Evolutionary conservation across 164 flowering plant genomes (phyloP).

Genomic region (Malania oleifera): DNA sequence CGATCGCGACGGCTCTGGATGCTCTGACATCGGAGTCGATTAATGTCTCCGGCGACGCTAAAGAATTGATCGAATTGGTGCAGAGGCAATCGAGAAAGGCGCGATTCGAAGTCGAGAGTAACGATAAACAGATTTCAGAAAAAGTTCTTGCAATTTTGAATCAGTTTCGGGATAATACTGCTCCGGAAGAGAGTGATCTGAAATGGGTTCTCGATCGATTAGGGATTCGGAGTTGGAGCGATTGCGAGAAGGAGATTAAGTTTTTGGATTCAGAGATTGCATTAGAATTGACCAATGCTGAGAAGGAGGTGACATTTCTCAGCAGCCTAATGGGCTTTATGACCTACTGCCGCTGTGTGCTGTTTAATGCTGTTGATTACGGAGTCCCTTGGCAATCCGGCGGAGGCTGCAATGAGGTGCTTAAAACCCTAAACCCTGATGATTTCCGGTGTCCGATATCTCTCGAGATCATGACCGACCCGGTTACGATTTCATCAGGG

Average conservation of each 20-base stretch:
- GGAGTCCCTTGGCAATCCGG: neutral
- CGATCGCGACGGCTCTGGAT: constrained; percentile 33
- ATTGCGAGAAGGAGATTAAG: constrained; percentile 36
- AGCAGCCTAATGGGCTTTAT: constrained; percentile 38
- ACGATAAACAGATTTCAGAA: constrained; percentile 18
- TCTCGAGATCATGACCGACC: constrained; percentile 1
- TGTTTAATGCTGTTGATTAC: constrained; percentile 28
- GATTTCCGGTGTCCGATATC: constrained; percentile 1
- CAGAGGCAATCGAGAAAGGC: constrained; percentile 28
- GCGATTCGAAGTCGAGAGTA: constrained; percentile 22
- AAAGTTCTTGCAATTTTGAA: constrained; percentile 19
- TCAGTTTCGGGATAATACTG: constrained; percentile 17
- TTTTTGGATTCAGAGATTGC: constrained; percentile 36
- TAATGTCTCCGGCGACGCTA: constrained; percentile 22
- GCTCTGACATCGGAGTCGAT: constrained; percentile 20
- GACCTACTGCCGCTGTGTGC: constrained; percentile 37
- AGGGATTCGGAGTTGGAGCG: constrained; percentile 39
- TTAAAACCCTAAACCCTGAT: neutral
- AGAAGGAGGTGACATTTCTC: constrained; percentile 12
- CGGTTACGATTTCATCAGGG: neutral
- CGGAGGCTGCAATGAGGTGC: neutral
- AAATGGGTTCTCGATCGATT: constrained; percentile 30
- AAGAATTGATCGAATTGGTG: constrained; percentile 29
- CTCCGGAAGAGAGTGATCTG: constrained; percentile 26
- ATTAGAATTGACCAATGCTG: constrained; percentile 14